These are phyloP conservation scores for Metschnikowia amazonensis DNA, from an alignment of 805 yeast species.

Conservation along the genomic window DNA sequence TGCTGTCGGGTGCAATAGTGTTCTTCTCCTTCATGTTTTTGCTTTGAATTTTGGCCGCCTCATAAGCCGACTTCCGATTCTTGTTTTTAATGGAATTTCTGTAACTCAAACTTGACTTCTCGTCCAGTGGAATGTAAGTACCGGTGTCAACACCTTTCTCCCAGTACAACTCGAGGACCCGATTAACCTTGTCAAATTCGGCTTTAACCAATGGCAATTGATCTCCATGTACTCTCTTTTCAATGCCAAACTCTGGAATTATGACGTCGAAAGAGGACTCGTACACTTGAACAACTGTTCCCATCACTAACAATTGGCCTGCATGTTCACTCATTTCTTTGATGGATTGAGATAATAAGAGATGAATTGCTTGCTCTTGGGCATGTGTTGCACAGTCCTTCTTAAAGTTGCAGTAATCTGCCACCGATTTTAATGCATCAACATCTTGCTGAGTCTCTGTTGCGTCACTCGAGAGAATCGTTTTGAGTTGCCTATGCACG, in stretches of 20 bases:
- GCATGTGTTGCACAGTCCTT: constrained; percentile 91
- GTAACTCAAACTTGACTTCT: constrained; percentile 70
- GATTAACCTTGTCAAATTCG: constrained; percentile 70
- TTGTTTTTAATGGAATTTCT: constrained; percentile 75
- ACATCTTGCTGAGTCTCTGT: constrained; percentile 42
- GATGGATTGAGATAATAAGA: constrained; percentile 77
- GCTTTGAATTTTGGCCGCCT: constrained; percentile 62
- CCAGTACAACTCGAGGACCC: constrained; percentile 83
- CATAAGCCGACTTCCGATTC: constrained; percentile 64
- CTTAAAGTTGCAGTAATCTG: constrained; percentile 93
- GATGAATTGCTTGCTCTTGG: constrained; percentile 91
- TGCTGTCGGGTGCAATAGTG: constrained; percentile 35
- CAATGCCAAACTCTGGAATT: constrained; percentile 90
- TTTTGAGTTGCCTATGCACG: constrained; percentile 87
- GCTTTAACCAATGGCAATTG: constrained; percentile 91
- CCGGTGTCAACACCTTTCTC: constrained; percentile 90
- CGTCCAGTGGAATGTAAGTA: constrained; percentile 87
- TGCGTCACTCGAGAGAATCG: constrained; percentile 44
- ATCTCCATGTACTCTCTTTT: constrained; percentile 95
- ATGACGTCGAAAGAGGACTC: constrained; percentile 94
- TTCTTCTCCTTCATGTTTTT: constrained; percentile 29
- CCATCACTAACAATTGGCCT: constrained; percentile 81
- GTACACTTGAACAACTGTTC: constrained; percentile 85
- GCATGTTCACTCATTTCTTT: constrained; percentile 66
- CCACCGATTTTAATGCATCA: constrained; percentile 71